Percentiles rank a stretch among this genome's conserved stretches.
These are phyloP conservation scores for Ophiognomonia clavigignenti-juglandacearum DNA, from an alignment of 2,329 filamentous ascomycete genomes.

Conservation along the genomic window DNA sequence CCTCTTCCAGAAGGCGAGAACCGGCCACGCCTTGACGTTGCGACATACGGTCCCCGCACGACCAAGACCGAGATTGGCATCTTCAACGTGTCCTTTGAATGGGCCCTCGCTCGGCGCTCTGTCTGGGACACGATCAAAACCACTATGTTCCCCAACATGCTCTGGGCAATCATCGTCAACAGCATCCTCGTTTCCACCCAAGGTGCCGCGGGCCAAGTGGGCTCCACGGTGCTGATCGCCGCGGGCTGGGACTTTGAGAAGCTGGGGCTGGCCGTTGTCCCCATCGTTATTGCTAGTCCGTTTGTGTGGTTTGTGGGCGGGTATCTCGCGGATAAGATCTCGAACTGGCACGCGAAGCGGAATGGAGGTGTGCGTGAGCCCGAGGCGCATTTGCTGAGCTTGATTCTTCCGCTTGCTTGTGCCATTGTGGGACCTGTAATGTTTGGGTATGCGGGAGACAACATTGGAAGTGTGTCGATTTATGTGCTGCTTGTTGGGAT, in stretches of 20 bases:
- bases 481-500: conserved; percentile 19
- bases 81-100: conserved; percentile 22
- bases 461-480: conserved; percentile 17
- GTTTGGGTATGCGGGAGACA: conserved; percentile 21
- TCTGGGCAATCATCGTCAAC: conserved; percentile 26
- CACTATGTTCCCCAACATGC: conserved; percentile 24
- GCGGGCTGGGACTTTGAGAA: conserved; percentile 25
- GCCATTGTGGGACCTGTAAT: conserved; percentile 21
- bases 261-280: conserved; percentile 21
- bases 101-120: conserved; percentile 17
- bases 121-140: conserved; percentile 22
- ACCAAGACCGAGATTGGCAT: conserved; percentile 23
- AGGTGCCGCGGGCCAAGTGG: conserved; percentile 20
- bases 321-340: conserved; percentile 27
- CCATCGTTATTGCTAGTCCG: conserved; percentile 18
- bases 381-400: conserved; percentile 23
- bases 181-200: conserved; percentile 21
- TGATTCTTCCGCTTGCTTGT: conserved; percentile 20
- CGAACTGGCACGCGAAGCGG: conserved; percentile 18
- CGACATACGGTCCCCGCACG: conserved; percentile 21
- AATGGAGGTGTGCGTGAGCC: conserved; percentile 22
- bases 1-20: conserved; percentile 21
- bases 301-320: conserved; percentile 26
- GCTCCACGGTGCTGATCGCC: conserved; percentile 19
- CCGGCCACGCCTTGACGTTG: conserved; percentile 23